Evolutionary conservation across 2,329 filamentous ascomycete species (phyloP), one percentile per base, ranked within the genome.

Genomic region (Talaromyces sp.): DNA sequence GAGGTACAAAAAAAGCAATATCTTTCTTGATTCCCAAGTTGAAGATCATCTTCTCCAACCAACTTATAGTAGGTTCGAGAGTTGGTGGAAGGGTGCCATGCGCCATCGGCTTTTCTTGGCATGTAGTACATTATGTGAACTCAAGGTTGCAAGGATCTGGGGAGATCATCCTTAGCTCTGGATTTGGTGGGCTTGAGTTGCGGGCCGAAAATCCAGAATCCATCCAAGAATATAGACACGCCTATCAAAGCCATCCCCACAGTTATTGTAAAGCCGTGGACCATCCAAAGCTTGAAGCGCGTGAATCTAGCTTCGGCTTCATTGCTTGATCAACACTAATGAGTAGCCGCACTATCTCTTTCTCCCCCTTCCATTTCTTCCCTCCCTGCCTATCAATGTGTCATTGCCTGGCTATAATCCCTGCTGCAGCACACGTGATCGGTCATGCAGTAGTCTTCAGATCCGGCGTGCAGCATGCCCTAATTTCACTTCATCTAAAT

Each of bases 1-100:
- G 49, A 52, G 43, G 58, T 52, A 55, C 43, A 54, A 54, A 52
- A 60, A 51, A 63, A 57, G 58, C 61, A 62, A 56, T 50, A 47
- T 51, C 39, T 45, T 48, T 48, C 30, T 36, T 46, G 24, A 27
- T 36, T 36, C n/a, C 20, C 45, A 32, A 37, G 17, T 11, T 20
- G 16, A 8, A 16, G n/a, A 37, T 47, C n/a, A 37, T 20, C 33
- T 37, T 27, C 13, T 36, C 8, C n/a, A 9, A 3, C 16, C 24
- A 20, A 36, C 19, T 30, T 22, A n/a, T 17, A 33, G 33, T n/a
- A 39, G 5, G 17, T 30, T 32, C 14, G n/a, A 27, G 9, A 7
- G 29, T 14, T 17, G 22, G 16, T 37, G 8, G 19, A 11, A 24
- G 16, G 27, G 13, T 3, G 33, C 20, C 11, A 13, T 10, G 6